Evolutionary conservation across 2,329 filamentous ascomycete species (phyloP), one percentile per base, ranked within the genome.

Genomic region (Domatiomyces catenatus): DNA sequence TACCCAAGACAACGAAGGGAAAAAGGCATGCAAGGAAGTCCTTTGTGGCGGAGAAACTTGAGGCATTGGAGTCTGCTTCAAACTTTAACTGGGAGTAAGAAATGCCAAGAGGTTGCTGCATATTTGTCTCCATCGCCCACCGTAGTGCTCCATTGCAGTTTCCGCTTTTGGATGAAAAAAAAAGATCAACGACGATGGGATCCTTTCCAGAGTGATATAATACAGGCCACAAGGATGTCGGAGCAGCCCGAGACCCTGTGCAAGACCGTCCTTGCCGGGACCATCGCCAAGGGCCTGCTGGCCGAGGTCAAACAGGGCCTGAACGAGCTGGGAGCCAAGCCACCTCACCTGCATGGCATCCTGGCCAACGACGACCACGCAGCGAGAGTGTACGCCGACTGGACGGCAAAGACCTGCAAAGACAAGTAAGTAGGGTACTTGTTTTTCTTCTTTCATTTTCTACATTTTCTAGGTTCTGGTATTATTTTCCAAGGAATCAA

Each of bases 341-440:
- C 81, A 64, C 89, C 92, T 32, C 81, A 84, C 54, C 76, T 98
- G 49, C 85, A 90, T 44, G 92, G 90, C 52, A 94, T 95, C 69
- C 75, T 98, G 51, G 88, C 90, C 59, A 96, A 94, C 68, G 77
- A 78, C 58, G 92, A 98, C 69, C 87, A 89, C 26, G 86, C 88
- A 42, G 90, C 90, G 28, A 75, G 85, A 60, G 87, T 93, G 72
- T 96, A 98, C 66, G 92, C 92, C 50, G 86, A 95, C 67, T 95
- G 87, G 86, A 95, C 90, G 42, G 86, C 87, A 68, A 95, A 94
- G 76, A 95, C 92, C 3, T 94, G 87, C 68, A 78, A 82, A 67
- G 90, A 96, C 67, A 93, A 95, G 89, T 95, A 75, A 83, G 84
- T 65, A 10, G n/a, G n/a, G 18, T n/a, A 42, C 47, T 10, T 2